Conservation (phyloP, 73 alveolate genomes). For the Tetrahymena malaccensis region DNA sequence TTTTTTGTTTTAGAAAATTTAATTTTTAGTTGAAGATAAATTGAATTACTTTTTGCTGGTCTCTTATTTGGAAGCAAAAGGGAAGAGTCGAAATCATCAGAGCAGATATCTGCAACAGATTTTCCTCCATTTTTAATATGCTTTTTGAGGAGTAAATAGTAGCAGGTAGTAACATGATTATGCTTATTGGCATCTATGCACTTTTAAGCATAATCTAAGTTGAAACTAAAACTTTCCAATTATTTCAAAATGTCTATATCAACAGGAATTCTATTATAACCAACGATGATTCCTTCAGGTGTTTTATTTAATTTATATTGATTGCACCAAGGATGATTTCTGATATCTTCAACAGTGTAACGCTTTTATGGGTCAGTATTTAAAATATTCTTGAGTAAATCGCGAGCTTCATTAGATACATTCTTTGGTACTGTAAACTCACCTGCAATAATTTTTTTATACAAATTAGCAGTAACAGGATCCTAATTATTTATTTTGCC, state of each 20-base stretch:
- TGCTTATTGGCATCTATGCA: constrained; percentile 82
- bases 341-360: constrained; percentile 64
- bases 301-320: constrained; percentile 34
- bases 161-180: constrained; percentile 82
- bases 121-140: constrained; percentile 66
- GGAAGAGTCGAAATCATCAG: constrained; percentile 6
- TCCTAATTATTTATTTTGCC: constrained; percentile 2
- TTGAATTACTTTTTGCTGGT: constrained; percentile 9
- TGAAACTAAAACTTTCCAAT: constrained; percentile 51
- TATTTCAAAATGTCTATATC: constrained; percentile 36
- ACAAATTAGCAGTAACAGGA: constrained; percentile 66
- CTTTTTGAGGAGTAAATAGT: constrained; percentile 78
- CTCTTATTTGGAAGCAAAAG: constrained; percentile 10
- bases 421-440: constrained; percentile 57
- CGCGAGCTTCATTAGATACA: constrained; percentile 61
- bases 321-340: constrained; percentile 63
- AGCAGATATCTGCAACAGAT: constrained; percentile 32
- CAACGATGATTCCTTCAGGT: constrained; percentile 41
- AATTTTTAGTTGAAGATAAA: neutral
- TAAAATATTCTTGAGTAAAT: constrained; percentile 61
- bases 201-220: constrained; percentile 47
- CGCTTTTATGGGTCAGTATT: constrained; percentile 74
- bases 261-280: constrained; percentile 46
- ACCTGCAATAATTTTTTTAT: constrained; percentile 74
- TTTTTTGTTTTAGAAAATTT: neutral